Evolutionary conservation across 2,329 filamentous ascomycete species (phyloP).

Genomic region (Diaporthe sp.): DNA sequence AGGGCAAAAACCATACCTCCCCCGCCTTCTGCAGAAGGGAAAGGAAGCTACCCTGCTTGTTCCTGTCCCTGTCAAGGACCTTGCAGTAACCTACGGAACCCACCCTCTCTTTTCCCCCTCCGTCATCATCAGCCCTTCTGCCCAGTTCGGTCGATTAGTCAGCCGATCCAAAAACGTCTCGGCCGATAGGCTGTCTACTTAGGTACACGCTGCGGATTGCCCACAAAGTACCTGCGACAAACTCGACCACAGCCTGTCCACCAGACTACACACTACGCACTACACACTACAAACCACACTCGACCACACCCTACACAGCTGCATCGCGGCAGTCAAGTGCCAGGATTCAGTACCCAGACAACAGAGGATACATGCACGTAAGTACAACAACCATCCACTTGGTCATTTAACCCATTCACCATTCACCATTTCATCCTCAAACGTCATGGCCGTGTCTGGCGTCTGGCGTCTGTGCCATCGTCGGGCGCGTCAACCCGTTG

Average conservation of each 20-base stretch:
- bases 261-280: background rate
- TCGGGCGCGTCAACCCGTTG: background rate
- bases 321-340: background rate
- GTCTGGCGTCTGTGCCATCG: background rate
- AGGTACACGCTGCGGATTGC: background rate
- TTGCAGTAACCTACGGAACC: background rate
- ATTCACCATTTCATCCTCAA: background rate
- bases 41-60: background rate
- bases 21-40: background rate
- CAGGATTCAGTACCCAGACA: background rate
- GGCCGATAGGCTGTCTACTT: background rate
- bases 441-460: background rate
- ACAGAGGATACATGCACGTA: constrained; percentile 18
- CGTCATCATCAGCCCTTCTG: background rate
- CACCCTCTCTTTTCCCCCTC: background rate
- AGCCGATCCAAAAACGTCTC: background rate
- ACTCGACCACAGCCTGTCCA: background rate
- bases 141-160: background rate
- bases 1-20: background rate
- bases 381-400: constrained; percentile 7
- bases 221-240: constrained; percentile 30
- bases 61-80: background rate
- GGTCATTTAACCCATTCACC: background rate
- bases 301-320: background rate
- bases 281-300: background rate